phyloP scores from a whole-genome alignment of 2,329 filamentous ascomycete genomes.

The Emericellopsis cladophorae region DNA sequence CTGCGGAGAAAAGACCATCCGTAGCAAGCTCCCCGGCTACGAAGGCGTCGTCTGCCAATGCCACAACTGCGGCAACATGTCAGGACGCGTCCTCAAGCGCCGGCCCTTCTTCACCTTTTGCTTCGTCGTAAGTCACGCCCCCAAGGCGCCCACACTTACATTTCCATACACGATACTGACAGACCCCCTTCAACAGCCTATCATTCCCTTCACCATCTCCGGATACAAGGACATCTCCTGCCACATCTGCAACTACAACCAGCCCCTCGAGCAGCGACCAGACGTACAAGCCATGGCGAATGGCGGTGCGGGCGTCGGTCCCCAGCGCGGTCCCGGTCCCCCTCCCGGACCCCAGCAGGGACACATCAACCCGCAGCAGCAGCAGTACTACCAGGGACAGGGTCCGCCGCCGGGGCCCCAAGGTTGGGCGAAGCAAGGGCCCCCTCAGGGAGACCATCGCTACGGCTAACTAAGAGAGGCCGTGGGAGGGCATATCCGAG shows the following conservation, averaged over 20 bases:
- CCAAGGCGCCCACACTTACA: background rate
- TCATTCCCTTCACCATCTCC: conserved; percentile 57
- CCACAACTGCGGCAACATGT: conserved; percentile 55
- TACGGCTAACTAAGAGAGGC: too few species aligned
- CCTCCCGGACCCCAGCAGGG: background rate
- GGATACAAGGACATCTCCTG: conserved; percentile 60
- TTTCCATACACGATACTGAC: background rate
- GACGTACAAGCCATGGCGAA: conserved; percentile 41
- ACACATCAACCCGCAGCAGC: conserved; percentile 1
- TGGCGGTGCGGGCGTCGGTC: conserved; percentile 16
- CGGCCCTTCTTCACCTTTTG: conserved; percentile 71
- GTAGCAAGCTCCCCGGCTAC: conserved; percentile 46
- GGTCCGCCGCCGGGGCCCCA: conserved; percentile 3
- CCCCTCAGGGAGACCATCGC: background rate
- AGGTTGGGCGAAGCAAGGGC: conserved; percentile 1
- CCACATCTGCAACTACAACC: conserved; percentile 64
- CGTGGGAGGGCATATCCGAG: too few species aligned
- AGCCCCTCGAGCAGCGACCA: conserved; percentile 46
- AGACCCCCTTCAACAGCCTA: conserved; percentile 30
- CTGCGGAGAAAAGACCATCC: conserved; percentile 49
- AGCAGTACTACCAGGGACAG: background rate
- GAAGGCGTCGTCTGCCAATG: conserved; percentile 50
- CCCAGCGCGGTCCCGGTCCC: background rate
- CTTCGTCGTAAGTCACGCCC: conserved; percentile 50
- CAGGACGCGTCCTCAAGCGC: conserved; percentile 46